Percentiles rank a stretch among this genome's conserved stretches.
Evolutionary conservation across 306 rosid species (phyloP).

Genomic region (Datisca glomerata): DNA sequence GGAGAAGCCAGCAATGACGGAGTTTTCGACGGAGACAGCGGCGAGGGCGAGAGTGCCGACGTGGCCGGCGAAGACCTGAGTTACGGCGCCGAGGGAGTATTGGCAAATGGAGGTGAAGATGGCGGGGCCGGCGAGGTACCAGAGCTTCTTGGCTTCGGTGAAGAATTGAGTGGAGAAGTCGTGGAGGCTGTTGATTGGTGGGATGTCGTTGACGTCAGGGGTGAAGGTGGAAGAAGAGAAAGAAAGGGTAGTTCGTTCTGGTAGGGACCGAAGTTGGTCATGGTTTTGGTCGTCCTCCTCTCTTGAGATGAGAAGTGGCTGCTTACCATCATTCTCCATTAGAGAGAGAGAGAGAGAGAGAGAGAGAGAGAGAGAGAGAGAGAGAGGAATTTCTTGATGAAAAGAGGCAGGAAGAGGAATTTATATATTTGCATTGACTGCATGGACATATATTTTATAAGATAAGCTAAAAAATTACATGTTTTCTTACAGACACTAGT

Average conservation of each 20-base stretch:
- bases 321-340: conserved; percentile 16
- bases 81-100: conserved; percentile 83
- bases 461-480: too few species aligned
- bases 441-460: too few species aligned
- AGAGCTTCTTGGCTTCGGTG: conserved; percentile 52
- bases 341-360: background rate
- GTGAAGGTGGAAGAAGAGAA: conserved; percentile 28
- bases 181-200: conserved; percentile 23
- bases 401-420: too few species aligned
- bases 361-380: background rate
- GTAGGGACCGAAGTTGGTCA: conserved; percentile 16
- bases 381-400: background rate
- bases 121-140: conserved; percentile 92
- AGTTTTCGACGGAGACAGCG: conserved; percentile 77
- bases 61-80: conserved; percentile 77
- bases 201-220: conserved; percentile 42
- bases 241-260: conserved; percentile 5
- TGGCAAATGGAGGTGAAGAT: conserved; percentile 71
- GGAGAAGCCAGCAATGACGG: conserved; percentile 90
- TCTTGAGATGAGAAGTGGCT: conserved; percentile 13
- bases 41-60: conserved; percentile 65
- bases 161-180: conserved; percentile 40
- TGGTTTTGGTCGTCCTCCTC: background rate
- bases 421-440: too few species aligned
- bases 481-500: too few species aligned